These are phyloP conservation scores for Meira miltonrushii DNA, from an alignment of 1,284 basidiomycete species.

Conservation along the genomic window DNA sequence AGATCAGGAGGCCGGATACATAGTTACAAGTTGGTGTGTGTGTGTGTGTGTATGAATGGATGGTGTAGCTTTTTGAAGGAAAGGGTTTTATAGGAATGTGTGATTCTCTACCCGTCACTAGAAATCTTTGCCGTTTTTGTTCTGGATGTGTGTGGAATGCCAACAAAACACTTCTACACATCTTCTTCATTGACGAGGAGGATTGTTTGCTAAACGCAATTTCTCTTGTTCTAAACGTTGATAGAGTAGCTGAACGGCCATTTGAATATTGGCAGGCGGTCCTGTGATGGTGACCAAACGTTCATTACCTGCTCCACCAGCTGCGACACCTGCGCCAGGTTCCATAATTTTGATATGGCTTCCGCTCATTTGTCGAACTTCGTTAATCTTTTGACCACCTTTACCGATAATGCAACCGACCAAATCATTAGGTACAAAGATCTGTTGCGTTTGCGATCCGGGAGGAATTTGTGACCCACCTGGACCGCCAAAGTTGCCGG, in stretches of 20 bases:
- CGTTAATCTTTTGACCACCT: constrained; percentile 97
- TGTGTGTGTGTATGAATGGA: no score
- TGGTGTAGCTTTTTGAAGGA: background rate
- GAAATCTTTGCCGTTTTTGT: background rate
- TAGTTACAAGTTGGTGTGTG: no score
- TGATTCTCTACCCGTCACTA: background rate
- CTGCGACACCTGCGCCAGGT: constrained; percentile 57
- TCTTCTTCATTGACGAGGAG: background rate
- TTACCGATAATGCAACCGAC: constrained; percentile 99
- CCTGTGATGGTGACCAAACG: constrained; percentile 61
- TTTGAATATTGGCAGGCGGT: constrained; percentile 86
- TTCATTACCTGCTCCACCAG: constrained; percentile 53
- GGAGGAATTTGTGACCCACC: constrained; percentile 58
- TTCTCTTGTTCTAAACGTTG: constrained; percentile 57
- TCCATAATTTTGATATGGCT: constrained; percentile 99
- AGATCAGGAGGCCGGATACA: no score
- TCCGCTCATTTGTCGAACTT: constrained; percentile 87
- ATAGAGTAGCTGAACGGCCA: constrained; percentile 90
- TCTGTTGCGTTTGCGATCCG: constrained; percentile 84
- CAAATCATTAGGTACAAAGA: constrained; percentile 95
- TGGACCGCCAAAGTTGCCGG: constrained; percentile 24
- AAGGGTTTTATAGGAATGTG: background rate
- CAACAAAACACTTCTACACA: background rate
- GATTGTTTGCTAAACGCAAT: constrained; percentile 24
- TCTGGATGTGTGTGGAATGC: background rate